phyloP scores from a whole-genome alignment of 2,329 filamentous ascomycete genomes.

The Stemphylium lycopersici region DNA sequence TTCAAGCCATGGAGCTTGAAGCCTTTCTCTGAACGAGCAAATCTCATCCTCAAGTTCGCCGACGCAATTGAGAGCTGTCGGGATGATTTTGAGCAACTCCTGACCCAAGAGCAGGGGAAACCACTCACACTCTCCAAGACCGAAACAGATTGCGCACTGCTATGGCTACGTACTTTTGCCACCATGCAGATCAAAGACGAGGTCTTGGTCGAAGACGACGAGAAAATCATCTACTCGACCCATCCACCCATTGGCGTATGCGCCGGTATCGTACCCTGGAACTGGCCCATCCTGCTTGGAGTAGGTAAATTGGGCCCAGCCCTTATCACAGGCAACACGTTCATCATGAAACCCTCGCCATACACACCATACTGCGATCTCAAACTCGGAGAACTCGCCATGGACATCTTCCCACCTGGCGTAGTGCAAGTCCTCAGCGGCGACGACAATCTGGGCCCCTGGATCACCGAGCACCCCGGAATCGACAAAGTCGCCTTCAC shows the following conservation, averaged over 20 bases:
- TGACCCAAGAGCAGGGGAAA: constrained; percentile 23
- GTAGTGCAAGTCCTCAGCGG: constrained; percentile 66
- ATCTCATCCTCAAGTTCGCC: background rate
- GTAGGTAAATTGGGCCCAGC: constrained; percentile 64
- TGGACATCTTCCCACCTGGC: constrained; percentile 64
- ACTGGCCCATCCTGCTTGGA: constrained; percentile 46
- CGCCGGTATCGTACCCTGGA: constrained; percentile 51
- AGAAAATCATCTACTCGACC: constrained; percentile 51
- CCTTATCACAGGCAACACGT: constrained; percentile 61
- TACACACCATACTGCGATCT: constrained; percentile 64
- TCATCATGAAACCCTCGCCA: constrained; percentile 63
- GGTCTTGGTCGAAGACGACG: constrained; percentile 46
- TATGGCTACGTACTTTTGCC: constrained; percentile 42
- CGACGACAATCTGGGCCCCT: constrained; percentile 64
- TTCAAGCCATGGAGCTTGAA: background rate
- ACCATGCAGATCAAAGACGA: constrained; percentile 46
- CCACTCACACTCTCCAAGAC: constrained; percentile 25
- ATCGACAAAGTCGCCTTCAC: constrained; percentile 70
- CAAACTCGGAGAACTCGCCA: constrained; percentile 64
- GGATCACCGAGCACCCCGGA: constrained; percentile 63
- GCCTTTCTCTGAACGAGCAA: background rate
- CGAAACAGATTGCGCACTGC: constrained; percentile 20
- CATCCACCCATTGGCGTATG: constrained; percentile 56
- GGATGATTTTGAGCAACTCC: background rate
- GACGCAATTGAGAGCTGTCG: background rate